A percentile compares a stretch with the other conserved stretches of the same genome.
phyloP scores from a whole-genome alignment of 2,329 filamentous ascomycete genomes.

The Pleoardoris graminearum region DNA sequence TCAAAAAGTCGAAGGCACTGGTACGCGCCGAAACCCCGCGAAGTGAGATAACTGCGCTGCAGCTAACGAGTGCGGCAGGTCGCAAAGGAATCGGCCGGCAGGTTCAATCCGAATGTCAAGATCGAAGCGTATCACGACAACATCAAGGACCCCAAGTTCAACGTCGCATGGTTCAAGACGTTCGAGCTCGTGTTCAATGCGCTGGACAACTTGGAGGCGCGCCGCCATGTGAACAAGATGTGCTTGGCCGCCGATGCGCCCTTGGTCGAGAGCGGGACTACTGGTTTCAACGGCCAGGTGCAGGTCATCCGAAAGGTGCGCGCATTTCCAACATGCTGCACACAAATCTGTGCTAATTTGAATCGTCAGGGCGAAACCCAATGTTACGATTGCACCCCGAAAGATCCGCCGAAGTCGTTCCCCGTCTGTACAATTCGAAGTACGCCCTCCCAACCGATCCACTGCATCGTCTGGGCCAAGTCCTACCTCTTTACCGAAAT shows the following conservation, averaged over 20 bases:
- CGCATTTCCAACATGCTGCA: not conserved
- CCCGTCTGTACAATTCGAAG: slow-evolving; percentile 97
- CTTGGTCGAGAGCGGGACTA: slow-evolving; percentile 93
- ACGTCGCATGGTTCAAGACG: slow-evolving; percentile 80
- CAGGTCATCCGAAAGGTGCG: slow-evolving; percentile 85
- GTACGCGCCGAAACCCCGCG: slow-evolving; percentile 55
- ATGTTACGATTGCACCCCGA: slow-evolving; percentile 93
- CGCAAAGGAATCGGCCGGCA: slow-evolving; percentile 86
- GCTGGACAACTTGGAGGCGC: slow-evolving; percentile 90
- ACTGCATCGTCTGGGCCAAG: slow-evolving; percentile 99
- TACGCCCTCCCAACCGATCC: slow-evolving; percentile 93
- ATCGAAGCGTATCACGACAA: slow-evolving; percentile 91
- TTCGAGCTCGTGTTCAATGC: slow-evolving; percentile 95
- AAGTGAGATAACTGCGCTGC: slow-evolving; percentile 4
- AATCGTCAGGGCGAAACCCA: slow-evolving; percentile 70
- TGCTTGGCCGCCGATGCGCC: slow-evolving; percentile 89
- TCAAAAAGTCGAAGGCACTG: slow-evolving; percentile 94
- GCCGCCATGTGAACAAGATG: slow-evolving; percentile 96
- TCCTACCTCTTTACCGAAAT: slow-evolving; percentile 95
- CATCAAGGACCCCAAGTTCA: slow-evolving; percentile 88
- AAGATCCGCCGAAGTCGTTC: slow-evolving; percentile 88
- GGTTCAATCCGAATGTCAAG: slow-evolving; percentile 86
- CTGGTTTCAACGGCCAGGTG: slow-evolving; percentile 96
- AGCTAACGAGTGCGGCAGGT: slow-evolving; percentile 59
- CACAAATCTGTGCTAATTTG: slow-evolving; percentile 4